Conservation (phyloP, 2,329 filamentous ascomycete species). For the Hypoxylon sp. region DNA sequence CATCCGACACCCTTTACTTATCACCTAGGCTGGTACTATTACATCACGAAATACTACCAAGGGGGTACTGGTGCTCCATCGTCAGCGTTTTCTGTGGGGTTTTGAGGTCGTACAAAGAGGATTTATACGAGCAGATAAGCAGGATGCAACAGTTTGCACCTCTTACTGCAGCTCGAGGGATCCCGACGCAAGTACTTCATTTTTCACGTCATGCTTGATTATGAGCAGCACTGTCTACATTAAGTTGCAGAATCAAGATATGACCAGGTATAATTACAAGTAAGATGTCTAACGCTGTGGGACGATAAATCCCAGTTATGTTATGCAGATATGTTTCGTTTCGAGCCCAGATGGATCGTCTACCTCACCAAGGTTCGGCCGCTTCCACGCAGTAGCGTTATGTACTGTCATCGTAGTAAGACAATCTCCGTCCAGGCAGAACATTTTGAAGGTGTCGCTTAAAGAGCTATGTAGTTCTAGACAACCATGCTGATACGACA, state of each 20-base stretch:
- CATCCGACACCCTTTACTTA: not conserved
- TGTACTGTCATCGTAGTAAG: conserved; percentile 13
- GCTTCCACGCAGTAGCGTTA: conserved; percentile 20
- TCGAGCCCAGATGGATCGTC: conserved; percentile 21
- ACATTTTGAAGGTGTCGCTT: not conserved
- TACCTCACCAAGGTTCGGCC: conserved; percentile 8
- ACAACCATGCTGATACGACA: not conserved
- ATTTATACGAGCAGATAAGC: conserved; percentile 30
- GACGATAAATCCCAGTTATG: conserved; percentile 23
- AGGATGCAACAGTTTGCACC: conserved; percentile 8
- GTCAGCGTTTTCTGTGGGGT: conserved; percentile 14
- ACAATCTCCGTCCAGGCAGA: conserved; percentile 23
- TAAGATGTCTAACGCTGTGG: conserved; percentile 13
- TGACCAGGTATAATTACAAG: conserved; percentile 12
- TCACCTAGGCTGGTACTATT: conserved; percentile 23
- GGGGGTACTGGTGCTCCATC: conserved; percentile 10
- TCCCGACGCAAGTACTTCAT: conserved; percentile 32
- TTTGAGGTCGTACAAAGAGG: conserved; percentile 24
- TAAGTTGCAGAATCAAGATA: conserved; percentile 18
- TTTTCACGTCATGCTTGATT: conserved; percentile 25
- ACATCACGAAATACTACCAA: conserved; percentile 13
- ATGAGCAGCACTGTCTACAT: conserved; percentile 11
- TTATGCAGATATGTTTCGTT: conserved; percentile 24
- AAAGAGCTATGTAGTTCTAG: conserved; percentile 4
- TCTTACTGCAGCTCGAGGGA: conserved; percentile 26